Conservation (phyloP, 345 rosid species). For the Gossypium ekmanianum region DNA sequence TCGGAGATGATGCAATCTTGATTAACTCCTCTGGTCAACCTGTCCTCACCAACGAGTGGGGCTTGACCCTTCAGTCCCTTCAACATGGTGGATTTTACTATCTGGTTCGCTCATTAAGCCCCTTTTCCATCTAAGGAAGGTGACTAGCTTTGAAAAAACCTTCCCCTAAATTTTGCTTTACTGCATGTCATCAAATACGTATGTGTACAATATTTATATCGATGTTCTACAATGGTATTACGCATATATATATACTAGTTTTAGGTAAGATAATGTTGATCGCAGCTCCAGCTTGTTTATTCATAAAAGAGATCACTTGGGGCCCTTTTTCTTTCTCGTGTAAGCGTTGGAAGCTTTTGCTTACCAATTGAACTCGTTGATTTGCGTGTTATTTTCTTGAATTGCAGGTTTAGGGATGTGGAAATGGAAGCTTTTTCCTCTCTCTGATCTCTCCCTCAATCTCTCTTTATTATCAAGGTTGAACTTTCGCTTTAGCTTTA, state of each 20-base stretch:
- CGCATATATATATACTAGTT: background rate
- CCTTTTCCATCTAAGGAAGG: conserved; percentile 12
- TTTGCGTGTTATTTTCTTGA: background rate
- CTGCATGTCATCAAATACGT: background rate
- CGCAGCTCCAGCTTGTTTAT: background rate
- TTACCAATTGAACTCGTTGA: background rate
- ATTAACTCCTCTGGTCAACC: conserved; percentile 80
- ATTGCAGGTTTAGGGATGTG: conserved; percentile 4
- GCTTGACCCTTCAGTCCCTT: conserved; percentile 71
- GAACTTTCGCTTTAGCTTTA: conserved; percentile 6
- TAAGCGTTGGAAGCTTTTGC: background rate
- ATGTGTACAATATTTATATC: background rate
- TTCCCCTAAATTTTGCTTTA: background rate
- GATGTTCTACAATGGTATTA: too few relatives aligned
- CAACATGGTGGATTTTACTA: conserved; percentile 85
- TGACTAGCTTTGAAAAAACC: background rate
- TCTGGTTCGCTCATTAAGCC: conserved; percentile 39
- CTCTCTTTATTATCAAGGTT: conserved; percentile 2
- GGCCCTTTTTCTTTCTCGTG: background rate
- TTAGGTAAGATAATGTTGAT: background rate
- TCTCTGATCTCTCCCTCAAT: background rate
- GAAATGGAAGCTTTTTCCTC: conserved; percentile 10
- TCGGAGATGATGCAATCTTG: conserved; percentile 76
- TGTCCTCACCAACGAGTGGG: conserved; percentile 78
- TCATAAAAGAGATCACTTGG: background rate